Conservation (phyloP, 305 asterid genomes). For the Fraxinus platypoda region DNA sequence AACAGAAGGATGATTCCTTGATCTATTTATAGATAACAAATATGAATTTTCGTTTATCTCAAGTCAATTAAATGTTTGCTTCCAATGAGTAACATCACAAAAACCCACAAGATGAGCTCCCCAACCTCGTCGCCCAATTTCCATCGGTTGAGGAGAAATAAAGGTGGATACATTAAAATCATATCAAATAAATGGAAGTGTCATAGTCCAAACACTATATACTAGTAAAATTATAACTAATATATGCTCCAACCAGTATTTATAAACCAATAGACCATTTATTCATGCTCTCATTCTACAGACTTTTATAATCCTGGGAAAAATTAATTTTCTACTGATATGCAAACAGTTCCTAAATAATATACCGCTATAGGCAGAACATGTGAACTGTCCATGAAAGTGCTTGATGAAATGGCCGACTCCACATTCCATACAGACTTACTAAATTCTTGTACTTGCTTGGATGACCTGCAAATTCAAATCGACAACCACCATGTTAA, state of each 20-base stretch:
- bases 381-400: conserved; percentile 78
- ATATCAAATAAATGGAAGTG: neutral
- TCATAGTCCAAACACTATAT: neutral
- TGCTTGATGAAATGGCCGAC: conserved; percentile 71
- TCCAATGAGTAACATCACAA: neutral
- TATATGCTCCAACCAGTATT: conserved; percentile 1
- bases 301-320: conserved; percentile 5
- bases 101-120: neutral
- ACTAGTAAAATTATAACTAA: neutral
- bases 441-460: conserved; percentile 63
- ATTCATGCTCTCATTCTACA: conserved; percentile 1
- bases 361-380: conserved; percentile 56
- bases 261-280: neutral
- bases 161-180: neutral
- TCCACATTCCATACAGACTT: conserved; percentile 79
- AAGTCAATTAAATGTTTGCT: neutral
- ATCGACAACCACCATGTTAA: conserved; percentile 6
- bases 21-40: neutral
- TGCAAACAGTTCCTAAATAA: conserved; percentile 13
- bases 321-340: neutral
- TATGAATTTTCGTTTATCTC: neutral
- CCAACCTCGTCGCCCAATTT: neutral
- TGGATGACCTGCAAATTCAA: conserved; percentile 60
- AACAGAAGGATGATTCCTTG: neutral
- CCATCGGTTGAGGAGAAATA: neutral